Evolutionary conservation across 805 yeast species (phyloP).

Genomic region (Ogataea methylovora): DNA sequence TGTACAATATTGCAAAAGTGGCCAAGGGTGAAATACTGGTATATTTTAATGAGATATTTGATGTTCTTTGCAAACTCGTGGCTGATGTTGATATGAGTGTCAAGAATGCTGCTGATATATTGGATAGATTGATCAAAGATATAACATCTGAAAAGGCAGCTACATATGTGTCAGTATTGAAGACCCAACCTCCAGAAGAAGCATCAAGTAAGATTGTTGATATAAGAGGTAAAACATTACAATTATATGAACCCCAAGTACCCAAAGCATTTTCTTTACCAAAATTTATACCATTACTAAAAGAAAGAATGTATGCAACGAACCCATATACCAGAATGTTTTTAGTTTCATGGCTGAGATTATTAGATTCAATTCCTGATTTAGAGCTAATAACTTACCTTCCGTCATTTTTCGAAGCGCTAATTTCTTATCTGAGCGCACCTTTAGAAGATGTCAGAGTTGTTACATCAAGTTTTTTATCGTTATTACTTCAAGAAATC

Average conservation of each 20-base stretch:
- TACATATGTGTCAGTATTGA: slow-evolving; percentile 69
- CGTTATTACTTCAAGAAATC: slow-evolving; percentile 72
- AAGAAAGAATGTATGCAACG: slow-evolving; percentile 85
- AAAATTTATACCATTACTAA: slow-evolving; percentile 82
- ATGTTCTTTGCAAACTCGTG: slow-evolving; percentile 80
- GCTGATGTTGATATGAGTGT: slow-evolving; percentile 90
- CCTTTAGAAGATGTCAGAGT: slow-evolving; percentile 81
- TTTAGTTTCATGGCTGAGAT: slow-evolving; percentile 86
- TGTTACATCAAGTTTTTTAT: slow-evolving; percentile 73
- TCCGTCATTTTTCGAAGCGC: slow-evolving; percentile 83
- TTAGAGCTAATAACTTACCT: slow-evolving; percentile 78
- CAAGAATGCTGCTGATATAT: slow-evolving; percentile 89
- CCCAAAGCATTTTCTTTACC: slow-evolving; percentile 72
- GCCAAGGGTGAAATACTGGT: slow-evolving; percentile 90
- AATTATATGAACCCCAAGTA: slow-evolving; percentile 52
- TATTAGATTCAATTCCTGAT: slow-evolving; percentile 90
- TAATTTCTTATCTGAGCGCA: slow-evolving; percentile 72
- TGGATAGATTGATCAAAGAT: slow-evolving; percentile 86
- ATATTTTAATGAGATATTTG: slow-evolving; percentile 92
- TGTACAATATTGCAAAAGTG: slow-evolving; percentile 92
- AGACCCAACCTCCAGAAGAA: slow-evolving; percentile 22
- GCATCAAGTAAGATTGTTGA: slow-evolving; percentile 38
- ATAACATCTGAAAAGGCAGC: slow-evolving; percentile 93
- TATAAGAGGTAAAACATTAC: slow-evolving; percentile 50
- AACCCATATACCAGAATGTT: slow-evolving; percentile 92